These are phyloP conservation scores for Huntiella bhutanensis DNA, from an alignment of 2,329 filamentous ascomycete species.

Conservation along the genomic window DNA sequence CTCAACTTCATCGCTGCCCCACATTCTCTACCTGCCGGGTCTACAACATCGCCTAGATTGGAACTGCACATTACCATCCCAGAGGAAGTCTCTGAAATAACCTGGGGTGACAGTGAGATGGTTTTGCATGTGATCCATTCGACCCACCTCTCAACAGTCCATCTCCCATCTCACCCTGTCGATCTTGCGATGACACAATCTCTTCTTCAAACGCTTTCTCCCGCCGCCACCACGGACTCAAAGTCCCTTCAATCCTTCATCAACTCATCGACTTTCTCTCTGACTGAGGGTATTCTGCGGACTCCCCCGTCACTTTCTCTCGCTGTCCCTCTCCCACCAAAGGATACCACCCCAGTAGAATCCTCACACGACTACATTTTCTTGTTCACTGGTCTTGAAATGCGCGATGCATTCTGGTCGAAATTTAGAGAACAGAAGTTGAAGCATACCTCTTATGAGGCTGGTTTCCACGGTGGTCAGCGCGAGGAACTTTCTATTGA, in stretches of 20 bases:
- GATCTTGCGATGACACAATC: constrained; percentile 25
- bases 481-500: constrained; percentile 31
- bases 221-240: background rate
- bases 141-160: constrained; percentile 20
- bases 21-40: constrained; percentile 11
- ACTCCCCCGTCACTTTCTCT: constrained; percentile 26
- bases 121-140: constrained; percentile 22
- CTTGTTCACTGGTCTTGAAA: constrained; percentile 31
- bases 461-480: constrained; percentile 30
- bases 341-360: constrained; percentile 17
- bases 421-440: constrained; percentile 26
- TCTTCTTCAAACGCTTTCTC: constrained; percentile 8
- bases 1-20: constrained; percentile 8
- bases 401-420: constrained; percentile 22
- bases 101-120: constrained; percentile 15
- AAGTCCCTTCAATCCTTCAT: constrained; percentile 24
- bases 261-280: constrained; percentile 24
- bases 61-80: constrained; percentile 12
- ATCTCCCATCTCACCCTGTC: constrained; percentile 22
- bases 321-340: constrained; percentile 21
- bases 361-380: constrained; percentile 16
- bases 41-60: constrained; percentile 10
- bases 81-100: constrained; percentile 9
- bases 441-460: constrained; percentile 33
- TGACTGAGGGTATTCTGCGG: constrained; percentile 23